phyloP scores from a whole-genome alignment of 2,329 filamentous ascomycete species.

The Atkinsonella hypoxylon region DNA sequence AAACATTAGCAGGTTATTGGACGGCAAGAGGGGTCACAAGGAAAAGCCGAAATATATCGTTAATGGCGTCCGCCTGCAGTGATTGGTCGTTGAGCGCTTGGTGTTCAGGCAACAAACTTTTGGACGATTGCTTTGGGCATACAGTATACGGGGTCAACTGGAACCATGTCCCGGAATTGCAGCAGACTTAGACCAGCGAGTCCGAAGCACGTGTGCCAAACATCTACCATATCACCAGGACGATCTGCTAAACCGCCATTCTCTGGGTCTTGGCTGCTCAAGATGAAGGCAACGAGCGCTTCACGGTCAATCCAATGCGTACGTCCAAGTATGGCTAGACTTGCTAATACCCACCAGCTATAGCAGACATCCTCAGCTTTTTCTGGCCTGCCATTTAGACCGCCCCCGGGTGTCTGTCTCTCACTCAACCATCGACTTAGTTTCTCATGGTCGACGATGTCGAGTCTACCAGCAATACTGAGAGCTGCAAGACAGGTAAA shows the following conservation, averaged over 20 bases:
- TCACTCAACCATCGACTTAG: conserved; percentile 88
- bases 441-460: conserved; percentile 71
- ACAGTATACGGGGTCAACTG: conserved; percentile 82
- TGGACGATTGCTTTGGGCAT: conserved; percentile 58
- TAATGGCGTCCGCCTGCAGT: too few species aligned
- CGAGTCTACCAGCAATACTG: conserved; percentile 68
- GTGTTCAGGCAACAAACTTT: conserved; percentile 35
- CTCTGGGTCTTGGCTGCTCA: conserved; percentile 78
- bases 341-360: conserved; percentile 96
- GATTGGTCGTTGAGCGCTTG: background rate
- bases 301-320: conserved; percentile 87
- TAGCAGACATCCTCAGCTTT: conserved; percentile 97
- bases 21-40: conserved; percentile 45
- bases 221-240: conserved; percentile 90
- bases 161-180: conserved; percentile 60
- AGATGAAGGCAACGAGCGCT: conserved; percentile 69
- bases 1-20: conserved; percentile 51
- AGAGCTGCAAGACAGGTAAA: conserved; percentile 88
- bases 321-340: conserved; percentile 75
- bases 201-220: conserved; percentile 90
- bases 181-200: conserved; percentile 79
- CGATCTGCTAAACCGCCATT: conserved; percentile 79
- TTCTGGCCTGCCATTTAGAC: conserved; percentile 87
- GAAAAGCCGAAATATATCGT: background rate
- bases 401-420: conserved; percentile 74